Evolutionary conservation across 75 land plant species (phyloP), one percentile per base, ranked within the genome.

Genomic region (Pseudotsuga menziesii): DNA sequence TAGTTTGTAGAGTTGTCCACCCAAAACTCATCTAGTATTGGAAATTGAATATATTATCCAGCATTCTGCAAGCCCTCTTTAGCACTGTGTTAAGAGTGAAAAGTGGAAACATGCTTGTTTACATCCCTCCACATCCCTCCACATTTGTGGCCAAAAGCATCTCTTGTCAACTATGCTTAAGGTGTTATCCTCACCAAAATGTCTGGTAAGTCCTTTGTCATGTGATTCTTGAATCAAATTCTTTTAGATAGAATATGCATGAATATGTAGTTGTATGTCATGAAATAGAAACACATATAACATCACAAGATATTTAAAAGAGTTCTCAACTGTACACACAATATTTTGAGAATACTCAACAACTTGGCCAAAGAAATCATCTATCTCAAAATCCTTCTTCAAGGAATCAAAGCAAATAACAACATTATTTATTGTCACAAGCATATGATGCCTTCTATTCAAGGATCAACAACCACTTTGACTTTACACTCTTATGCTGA

Each of bases 141-240:
- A n/a, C 82, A 80, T 58, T 0, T 72, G 71, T 3, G 82, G 82
- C 82, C 78, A 83, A 69, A 54, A 76, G 60, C 17, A 83, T 4
- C 55, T 7, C 26, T 59, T 72, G 16, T 76, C 2, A 3, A 83
- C n/a, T 1, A 72, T 27, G 16, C 41, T 57, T 13, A 80, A 3
- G 16, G 82, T 83, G 56, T 80, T 83, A 72, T 75, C 81, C 7
- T 39, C 15, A 5, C 82, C 78, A 80, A 75, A 71, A 79, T 83
- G 85, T 35, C 78, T 74, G 2, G 55, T 62, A 56, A 82, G 67
- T 5, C 61, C 73, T 20, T 61, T 72, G 0, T 44, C 66, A 79
- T 83, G 81, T 4, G 27, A 44, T 25, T 83, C 77, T 3, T 16
- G 22, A 41, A 77, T 60, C 12, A 81, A 23, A 5, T 57, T 22